Evolutionary conservation across 2,329 filamentous ascomycete species (phyloP).

Genomic region (Apiospora kogelbergensis): DNA sequence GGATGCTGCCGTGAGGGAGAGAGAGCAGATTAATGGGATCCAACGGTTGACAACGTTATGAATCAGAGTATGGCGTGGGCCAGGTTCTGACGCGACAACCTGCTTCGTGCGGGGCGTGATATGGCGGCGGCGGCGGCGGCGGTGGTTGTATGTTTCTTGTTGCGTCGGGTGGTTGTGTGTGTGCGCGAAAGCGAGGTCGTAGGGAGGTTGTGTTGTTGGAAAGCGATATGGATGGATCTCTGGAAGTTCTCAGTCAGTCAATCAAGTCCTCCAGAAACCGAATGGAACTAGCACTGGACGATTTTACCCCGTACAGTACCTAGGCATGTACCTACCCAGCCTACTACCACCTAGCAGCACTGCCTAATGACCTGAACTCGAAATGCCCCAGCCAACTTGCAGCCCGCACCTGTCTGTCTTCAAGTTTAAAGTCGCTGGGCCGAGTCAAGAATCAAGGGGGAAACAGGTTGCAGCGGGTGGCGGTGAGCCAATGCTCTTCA

Average conservation of each 20-base stretch:
- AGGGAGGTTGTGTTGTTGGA: conserved; percentile 7
- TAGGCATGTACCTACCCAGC: not conserved
- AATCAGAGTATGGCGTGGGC: conserved; percentile 2
- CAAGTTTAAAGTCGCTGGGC: not conserved
- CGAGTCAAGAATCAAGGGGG: conserved; percentile 7
- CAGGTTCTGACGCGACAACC: conserved; percentile 4
- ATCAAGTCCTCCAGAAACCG: not conserved
- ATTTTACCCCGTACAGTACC: not conserved
- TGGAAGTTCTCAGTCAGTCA: conserved; percentile 3
- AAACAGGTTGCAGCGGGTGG: not conserved
- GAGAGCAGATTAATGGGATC: not conserved
- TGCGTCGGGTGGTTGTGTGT: conserved; percentile 1
- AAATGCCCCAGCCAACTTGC: conserved; percentile 1
- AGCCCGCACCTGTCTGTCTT: not conserved
- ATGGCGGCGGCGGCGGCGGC: not conserved
- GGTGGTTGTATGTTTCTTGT: not conserved
- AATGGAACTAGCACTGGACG: not conserved
- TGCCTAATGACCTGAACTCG: not conserved
- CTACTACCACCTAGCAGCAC: not conserved
- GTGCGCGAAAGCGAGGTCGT: conserved; percentile 5
- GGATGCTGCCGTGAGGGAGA: conserved; percentile 21
- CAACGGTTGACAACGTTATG: not conserved
- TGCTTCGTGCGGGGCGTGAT: not conserved
- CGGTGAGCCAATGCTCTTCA: conserved; percentile 6
- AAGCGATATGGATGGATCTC: conserved; percentile 7